Conservation (phyloP, 176 grass and related monocot species). For the Saccharum spontaneum region DNA sequence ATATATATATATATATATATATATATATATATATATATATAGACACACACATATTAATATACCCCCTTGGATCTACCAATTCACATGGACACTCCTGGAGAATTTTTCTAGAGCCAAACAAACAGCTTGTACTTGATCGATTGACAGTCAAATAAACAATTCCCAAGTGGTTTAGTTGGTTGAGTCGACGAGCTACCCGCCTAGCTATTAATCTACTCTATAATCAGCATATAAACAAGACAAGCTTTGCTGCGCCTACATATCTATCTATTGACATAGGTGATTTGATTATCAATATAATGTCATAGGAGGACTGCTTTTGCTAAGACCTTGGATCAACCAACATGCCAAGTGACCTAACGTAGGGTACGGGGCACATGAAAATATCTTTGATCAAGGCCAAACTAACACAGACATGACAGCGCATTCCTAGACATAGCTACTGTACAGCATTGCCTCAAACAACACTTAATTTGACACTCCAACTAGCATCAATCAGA, state of each 20-base stretch:
- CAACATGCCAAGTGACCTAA: constrained; percentile 18
- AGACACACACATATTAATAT: neutral
- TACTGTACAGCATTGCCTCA: constrained; percentile 17
- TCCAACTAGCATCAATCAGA: neutral
- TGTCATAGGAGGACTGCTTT: constrained; percentile 21
- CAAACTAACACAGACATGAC: constrained; percentile 22
- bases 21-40: too few relatives aligned
- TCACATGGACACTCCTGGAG: neutral
- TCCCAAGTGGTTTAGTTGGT: neutral
- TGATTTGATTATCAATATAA: neutral
- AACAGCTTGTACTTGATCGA: neutral
- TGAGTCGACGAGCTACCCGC: constrained; percentile 7
- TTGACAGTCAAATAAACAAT: constrained; percentile 9
- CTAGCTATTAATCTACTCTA: neutral
- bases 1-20: too few relatives aligned
- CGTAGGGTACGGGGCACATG: neutral
- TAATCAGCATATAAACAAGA: neutral
- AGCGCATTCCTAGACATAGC: constrained; percentile 1
- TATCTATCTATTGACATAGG: neutral
- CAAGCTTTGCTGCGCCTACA: constrained; percentile 7
- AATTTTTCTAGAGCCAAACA: neutral
- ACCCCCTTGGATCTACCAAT: constrained; percentile 23
- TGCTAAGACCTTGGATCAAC: constrained; percentile 33
- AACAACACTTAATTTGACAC: neutral
- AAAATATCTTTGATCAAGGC: constrained; percentile 21